Percentiles rank a stretch among this genome's conserved stretches.
Conservation (phyloP, 2,329 filamentous ascomycete genomes). For the Penicillium brasilianum region DNA sequence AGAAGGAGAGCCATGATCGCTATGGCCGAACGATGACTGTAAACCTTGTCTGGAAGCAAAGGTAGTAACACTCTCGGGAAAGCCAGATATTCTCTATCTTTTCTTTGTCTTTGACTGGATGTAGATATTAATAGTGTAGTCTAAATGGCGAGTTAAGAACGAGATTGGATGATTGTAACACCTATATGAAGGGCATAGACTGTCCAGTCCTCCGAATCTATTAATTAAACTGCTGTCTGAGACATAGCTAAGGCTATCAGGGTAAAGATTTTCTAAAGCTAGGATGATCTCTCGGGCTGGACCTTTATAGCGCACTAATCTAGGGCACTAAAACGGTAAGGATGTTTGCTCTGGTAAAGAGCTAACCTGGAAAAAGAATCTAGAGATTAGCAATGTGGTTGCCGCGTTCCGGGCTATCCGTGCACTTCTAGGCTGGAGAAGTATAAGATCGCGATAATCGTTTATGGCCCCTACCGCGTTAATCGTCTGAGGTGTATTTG, state of each 20-base stretch:
- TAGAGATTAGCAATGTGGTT: background rate
- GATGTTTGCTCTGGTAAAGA: background rate
- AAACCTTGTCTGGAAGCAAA: background rate
- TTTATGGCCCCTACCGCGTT: background rate
- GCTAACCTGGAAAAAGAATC: background rate
- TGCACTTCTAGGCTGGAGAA: background rate
- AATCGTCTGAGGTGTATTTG: background rate
- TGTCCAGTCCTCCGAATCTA: background rate
- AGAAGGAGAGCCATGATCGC: background rate
- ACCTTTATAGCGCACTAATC: conserved; percentile 1
- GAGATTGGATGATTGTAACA: conserved; percentile 1
- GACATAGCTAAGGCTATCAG: background rate
- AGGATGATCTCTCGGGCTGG: background rate
- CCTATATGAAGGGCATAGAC: background rate
- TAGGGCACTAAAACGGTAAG: background rate
- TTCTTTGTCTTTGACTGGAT: background rate
- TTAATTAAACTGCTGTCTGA: background rate
- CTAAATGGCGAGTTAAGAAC: background rate
- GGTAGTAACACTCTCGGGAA: background rate
- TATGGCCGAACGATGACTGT: background rate
- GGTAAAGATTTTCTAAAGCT: background rate
- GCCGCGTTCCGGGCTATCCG: background rate
- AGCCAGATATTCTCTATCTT: background rate
- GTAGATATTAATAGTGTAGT: background rate
- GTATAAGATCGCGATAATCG: background rate